A percentile compares a stretch with the other conserved stretches of the same genome.
Evolutionary conservation across 768 basidiomycete species (phyloP).

Genomic region (Russula sp.): DNA sequence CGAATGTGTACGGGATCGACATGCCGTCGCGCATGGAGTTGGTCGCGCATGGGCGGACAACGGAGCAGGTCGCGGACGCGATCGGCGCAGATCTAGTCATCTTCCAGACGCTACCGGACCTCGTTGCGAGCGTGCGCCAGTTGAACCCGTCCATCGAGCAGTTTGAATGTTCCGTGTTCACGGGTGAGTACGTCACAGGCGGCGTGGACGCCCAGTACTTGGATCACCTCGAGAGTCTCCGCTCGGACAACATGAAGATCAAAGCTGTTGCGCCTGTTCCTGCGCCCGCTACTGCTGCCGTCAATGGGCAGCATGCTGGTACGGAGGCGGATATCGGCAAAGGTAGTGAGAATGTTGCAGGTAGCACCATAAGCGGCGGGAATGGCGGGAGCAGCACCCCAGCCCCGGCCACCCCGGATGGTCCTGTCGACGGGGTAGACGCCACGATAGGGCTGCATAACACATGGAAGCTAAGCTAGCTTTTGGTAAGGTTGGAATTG

Average conservation of each 20-base stretch:
- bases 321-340: constrained; percentile 28
- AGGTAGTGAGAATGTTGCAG: constrained; percentile 27
- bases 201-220: constrained; percentile 84
- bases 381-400: constrained; percentile 22
- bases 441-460: constrained; percentile 80
- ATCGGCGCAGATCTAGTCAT: constrained; percentile 92
- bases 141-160: constrained; percentile 68
- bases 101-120: constrained; percentile 88
- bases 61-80: constrained; percentile 92
- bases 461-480: constrained; percentile 44
- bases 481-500: neutral
- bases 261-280: constrained; percentile 31
- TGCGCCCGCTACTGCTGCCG: neutral
- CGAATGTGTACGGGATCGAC: constrained; percentile 98
- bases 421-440: constrained; percentile 56
- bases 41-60: constrained; percentile 98
- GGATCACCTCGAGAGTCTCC: constrained; percentile 59
- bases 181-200: constrained; percentile 94
- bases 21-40: constrained; percentile 94
- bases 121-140: constrained; percentile 78
- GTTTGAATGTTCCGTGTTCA: constrained; percentile 98
- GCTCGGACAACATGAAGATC: constrained; percentile 76
- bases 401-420: constrained; percentile 29
- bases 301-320: constrained; percentile 29
- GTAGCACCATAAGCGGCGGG: constrained; percentile 21